Base-by-base conservation (phyloP, 306 rosid genomes). In the Inga oerstediana region DNA sequence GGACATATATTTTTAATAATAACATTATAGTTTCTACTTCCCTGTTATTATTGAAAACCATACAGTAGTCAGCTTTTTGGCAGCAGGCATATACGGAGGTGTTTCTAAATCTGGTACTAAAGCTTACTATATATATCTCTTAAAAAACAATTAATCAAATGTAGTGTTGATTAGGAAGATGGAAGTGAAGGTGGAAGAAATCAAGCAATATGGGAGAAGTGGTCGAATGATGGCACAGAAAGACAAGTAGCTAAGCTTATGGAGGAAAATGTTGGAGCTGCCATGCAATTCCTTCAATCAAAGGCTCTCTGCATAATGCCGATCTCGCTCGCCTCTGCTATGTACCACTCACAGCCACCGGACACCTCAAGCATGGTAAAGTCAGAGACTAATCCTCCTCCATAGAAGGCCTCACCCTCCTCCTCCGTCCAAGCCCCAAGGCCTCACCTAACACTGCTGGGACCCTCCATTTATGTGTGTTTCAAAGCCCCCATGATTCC, bases 241-340 rank as follows among this genome's bases (percentile, higher is more conserved):
- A 86, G 86, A 68, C 98, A 95, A 78, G 98, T 92, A 3, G 94
- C 95, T 41, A 95, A 95, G 89, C 94, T 95, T 17, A 95, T 95
- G 98, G 98, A 95, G 88, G 98, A 95, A 82, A 93, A 95, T 24
- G 95, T 95, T 8, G 98, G 98, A 64, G 88, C 95, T 1, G 98
- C 98, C 30, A 95, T 95, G 98, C 98, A 95, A 84, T 90, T 95
- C 70, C 98, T 95, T 83, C 98, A 95, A 88, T 88, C 98, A 7
- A 95, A 95, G 89, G 94, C 98, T 7, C 98, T 95, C 58, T 95
- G 98, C 90, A 89, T 95, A 83, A 95, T 93, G 98, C 98, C 98
- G 27, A 84, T 93, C 83, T 93, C 98, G 11, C 89, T 95, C 65
- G 98, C 98, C 64, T 95, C 98, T 0, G 98, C 98, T 14, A 95